Evolutionary conservation across 345 rosid genomes (phyloP).

Genomic region (Raphanus raphanistrum): DNA sequence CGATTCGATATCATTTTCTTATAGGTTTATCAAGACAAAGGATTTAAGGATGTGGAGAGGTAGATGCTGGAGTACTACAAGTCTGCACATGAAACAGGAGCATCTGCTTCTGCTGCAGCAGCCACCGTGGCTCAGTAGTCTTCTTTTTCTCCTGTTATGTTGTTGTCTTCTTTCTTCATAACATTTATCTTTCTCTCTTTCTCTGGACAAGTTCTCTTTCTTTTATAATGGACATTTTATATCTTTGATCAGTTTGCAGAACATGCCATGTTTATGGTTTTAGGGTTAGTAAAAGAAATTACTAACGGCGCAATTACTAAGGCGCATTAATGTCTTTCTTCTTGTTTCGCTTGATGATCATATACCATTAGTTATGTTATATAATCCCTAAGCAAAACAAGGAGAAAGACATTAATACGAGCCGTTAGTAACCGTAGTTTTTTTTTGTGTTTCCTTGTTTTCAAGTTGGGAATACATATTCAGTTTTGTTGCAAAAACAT

Average conservation of each 20-base stretch:
- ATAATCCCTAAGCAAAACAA: too few relatives aligned
- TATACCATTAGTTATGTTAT: neutral
- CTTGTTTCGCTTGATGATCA: neutral
- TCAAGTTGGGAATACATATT: neutral
- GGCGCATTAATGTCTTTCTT: neutral
- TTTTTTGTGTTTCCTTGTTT: neutral
- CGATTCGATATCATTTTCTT: neutral
- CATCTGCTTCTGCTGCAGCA: conserved; percentile 52
- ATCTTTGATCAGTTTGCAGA: conserved; percentile 6
- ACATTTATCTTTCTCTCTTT: conserved; percentile 10
- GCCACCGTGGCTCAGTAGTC: conserved; percentile 38
- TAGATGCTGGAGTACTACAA: conserved; percentile 66
- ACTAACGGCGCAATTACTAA: neutral
- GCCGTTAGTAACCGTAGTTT: neutral
- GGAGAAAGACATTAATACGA: too few relatives aligned
- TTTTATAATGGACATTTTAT: neutral
- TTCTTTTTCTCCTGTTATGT: conserved; percentile 8
- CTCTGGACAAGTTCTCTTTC: conserved; percentile 7
- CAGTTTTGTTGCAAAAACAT: neutral
- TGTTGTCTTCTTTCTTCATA: conserved; percentile 12
- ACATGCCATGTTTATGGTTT: conserved; percentile 27
- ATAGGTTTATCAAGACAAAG: conserved; percentile 61
- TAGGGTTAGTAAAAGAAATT: conserved; percentile 29
- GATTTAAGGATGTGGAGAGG: conserved; percentile 71
- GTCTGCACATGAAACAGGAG: conserved; percentile 51